A percentile compares a stretch with the other conserved stretches of the same genome.
phyloP scores from a whole-genome alignment of 2,329 filamentous ascomycete genomes.

The Acephala macrosclerotiorum region DNA sequence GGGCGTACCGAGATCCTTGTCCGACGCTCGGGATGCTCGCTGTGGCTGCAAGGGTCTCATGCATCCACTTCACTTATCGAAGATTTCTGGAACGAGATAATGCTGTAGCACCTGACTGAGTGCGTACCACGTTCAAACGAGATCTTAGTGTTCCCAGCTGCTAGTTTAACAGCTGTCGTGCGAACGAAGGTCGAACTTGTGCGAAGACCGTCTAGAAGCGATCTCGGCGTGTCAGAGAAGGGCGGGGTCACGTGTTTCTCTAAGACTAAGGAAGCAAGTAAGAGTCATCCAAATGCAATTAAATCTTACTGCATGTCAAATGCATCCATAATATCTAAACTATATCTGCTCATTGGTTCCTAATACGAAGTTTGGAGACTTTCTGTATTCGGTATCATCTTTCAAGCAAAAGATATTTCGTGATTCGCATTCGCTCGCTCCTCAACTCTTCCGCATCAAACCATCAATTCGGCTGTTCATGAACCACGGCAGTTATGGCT shows the following conservation, averaged over 20 bases:
- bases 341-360: not conserved
- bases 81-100: not conserved
- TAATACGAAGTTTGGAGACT: not conserved
- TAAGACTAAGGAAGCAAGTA: not conserved
- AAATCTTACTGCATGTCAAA: not conserved
- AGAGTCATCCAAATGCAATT: not conserved
- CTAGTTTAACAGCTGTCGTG: no score
- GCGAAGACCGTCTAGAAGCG: not conserved
- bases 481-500: no score
- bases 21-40: not conserved
- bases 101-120: not conserved
- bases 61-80: not conserved
- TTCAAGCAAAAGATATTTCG: not conserved
- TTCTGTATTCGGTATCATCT: not conserved
- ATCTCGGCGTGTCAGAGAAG: not conserved
- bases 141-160: not conserved
- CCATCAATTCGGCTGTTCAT: no score
- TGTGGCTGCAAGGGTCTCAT: not conserved
- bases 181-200: not conserved
- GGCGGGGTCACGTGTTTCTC: not conserved
- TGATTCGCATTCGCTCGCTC: not conserved
- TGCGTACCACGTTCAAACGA: not conserved
- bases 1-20: constrained; percentile 1
- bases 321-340: not conserved
- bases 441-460: not conserved